Evolutionary conservation across 176 grass and related monocot species (phyloP).

Genomic region (Oryza officinalis): DNA sequence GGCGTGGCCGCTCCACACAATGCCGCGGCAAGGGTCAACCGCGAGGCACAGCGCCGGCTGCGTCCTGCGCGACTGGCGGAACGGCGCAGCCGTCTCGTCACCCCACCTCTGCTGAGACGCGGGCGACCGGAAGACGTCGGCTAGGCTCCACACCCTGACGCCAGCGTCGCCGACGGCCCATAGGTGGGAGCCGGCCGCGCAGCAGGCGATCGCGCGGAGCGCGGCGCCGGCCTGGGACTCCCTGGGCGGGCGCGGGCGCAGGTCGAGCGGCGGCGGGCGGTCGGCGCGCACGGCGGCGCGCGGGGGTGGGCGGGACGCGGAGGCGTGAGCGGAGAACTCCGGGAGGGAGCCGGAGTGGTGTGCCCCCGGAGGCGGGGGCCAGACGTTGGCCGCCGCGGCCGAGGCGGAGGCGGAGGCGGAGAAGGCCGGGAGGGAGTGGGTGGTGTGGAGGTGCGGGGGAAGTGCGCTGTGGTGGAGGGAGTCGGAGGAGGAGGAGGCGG

Average conservation of each 20-base stretch:
- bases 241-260: slow-evolving; percentile 65
- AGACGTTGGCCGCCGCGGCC: slow-evolving; percentile 24
- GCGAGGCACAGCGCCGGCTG: slow-evolving; percentile 47
- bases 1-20: slow-evolving; percentile 82
- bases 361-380: slow-evolving; percentile 52
- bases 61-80: slow-evolving; percentile 60
- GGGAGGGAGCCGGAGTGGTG: slow-evolving; percentile 58
- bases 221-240: slow-evolving; percentile 54
- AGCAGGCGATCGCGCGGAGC: slow-evolving; percentile 60
- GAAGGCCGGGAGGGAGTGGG: slow-evolving; percentile 39
- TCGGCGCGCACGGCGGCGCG: slow-evolving; percentile 35
- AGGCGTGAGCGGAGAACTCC: slow-evolving; percentile 48
- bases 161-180: slow-evolving; percentile 71
- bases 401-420: neutral
- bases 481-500: slow-evolving; percentile 32
- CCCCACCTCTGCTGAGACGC: slow-evolving; percentile 44
- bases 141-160: slow-evolving; percentile 61
- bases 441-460: slow-evolving; percentile 28
- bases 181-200: slow-evolving; percentile 10
- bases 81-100: slow-evolving; percentile 61
- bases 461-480: neutral
- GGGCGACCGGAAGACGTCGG: slow-evolving; percentile 43
- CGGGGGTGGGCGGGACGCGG: slow-evolving; percentile 10
- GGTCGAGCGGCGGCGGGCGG: slow-evolving; percentile 63
- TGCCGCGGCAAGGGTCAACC: slow-evolving; percentile 41